Percentiles rank a stretch among this genome's conserved stretches.
Conservation (phyloP, 441 rosid species). For the Arabidopsis hybrid region DNA sequence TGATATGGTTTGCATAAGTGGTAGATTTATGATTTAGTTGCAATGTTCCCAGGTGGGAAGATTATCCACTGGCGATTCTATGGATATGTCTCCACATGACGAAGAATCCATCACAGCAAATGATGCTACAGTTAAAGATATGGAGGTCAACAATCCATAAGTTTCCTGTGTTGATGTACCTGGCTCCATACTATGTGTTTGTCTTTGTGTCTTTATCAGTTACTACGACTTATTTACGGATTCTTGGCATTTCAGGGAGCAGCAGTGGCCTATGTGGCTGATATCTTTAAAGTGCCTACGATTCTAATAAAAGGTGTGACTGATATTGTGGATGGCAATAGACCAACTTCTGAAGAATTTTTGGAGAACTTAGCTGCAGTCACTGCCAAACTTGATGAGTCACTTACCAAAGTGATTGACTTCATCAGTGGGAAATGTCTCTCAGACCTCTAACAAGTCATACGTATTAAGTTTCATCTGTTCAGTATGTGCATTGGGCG, state of each 20-base stretch:
- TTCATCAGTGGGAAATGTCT: constrained; percentile 80
- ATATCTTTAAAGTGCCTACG: constrained; percentile 81
- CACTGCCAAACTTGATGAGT: constrained; percentile 68
- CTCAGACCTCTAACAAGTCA: constrained; percentile 63
- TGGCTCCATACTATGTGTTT: constrained; percentile 28
- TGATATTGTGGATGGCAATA: constrained; percentile 86
- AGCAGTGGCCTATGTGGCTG: constrained; percentile 89
- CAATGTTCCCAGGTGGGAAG: constrained; percentile 63
- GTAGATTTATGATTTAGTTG: constrained; percentile 18
- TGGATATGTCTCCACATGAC: constrained; percentile 85
- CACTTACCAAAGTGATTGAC: constrained; percentile 65
- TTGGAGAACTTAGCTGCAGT: constrained; percentile 82
- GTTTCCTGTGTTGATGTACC: constrained; percentile 11
- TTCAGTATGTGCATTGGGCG: constrained; percentile 14
- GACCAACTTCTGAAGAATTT: constrained; percentile 87
- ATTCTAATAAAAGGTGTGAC: constrained; percentile 87
- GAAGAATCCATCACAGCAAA: constrained; percentile 78
- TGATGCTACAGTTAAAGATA: constrained; percentile 85
- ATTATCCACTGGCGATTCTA: constrained; percentile 92
- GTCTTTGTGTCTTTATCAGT: constrained; percentile 8
- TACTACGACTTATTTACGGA: constrained; percentile 9
- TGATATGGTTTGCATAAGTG: constrained; percentile 8
- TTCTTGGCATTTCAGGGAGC: constrained; percentile 70
- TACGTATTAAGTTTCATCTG: constrained; percentile 1
- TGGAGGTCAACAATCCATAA: constrained; percentile 73